Evolutionary conservation across 768 basidiomycete species (phyloP), one percentile per base, ranked within the genome.

Genomic region (Erythrobasidium yunnanense): DNA sequence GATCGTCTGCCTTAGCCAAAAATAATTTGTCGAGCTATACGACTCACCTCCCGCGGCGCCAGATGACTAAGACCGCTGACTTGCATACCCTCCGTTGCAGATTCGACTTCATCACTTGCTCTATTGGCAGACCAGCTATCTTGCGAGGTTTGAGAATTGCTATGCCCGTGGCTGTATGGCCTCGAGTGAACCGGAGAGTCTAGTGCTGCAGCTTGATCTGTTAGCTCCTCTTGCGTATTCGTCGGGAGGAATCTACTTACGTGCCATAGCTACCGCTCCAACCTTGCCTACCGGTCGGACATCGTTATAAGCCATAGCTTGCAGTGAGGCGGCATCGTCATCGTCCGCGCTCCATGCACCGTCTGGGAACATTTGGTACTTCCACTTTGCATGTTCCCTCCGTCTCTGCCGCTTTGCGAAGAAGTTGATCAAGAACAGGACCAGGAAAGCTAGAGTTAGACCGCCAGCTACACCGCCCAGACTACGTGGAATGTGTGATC

Each of bases 81-180:
- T 25, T 58, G 56, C 56, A 58, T 58, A 3, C 42, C 35, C 45
- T 58, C 56, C 45, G 56, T 58, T n/a, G 42, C 56, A 25, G 17
- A 27, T 33, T 58, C 56, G 38, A 58, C 56, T 13, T 58, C 34
- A 22, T 58, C 56, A 25, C 56, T 58, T 4, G 56, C 56, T 2
- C 20, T 11, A 11, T n/a, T n/a, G 11, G 11, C 38, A 42, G 38
- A 42, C 38, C 38, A 42, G 38, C n/a, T 42, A n/a, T 11, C 38
- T 11, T 11, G n/a, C 38, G 38, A 42, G 38, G 11, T n/a, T n/a
- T 42, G 38, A 11, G 38, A 42, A n/a, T 42, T n/a, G 38, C n/a
- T 42, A n/a, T 11, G 11, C 11, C 38, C 11, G 38, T 42, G 38
- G n/a, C n/a, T n/a, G n/a, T n/a, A n/a, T n/a, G n/a, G n/a, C n/a